Base-by-base conservation (phyloP, 2,329 filamentous ascomycete genomes). In the Fusarium sp. region DNA sequence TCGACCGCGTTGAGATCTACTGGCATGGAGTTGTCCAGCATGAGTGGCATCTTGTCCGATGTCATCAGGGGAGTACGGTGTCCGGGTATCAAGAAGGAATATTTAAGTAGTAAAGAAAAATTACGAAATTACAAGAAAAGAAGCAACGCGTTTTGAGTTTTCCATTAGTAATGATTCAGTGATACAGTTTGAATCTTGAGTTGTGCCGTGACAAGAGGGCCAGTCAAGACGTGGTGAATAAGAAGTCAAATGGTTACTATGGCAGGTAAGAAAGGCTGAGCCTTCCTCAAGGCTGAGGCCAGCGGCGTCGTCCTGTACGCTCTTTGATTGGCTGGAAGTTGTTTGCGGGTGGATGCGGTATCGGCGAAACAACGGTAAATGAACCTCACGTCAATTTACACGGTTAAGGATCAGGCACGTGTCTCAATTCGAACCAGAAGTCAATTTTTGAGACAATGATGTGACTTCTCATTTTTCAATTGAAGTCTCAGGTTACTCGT, bases 1-100 rank as follows among this genome's bases (percentile, higher is more conserved):
- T 91, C 88, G 40, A 91, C 88, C 69, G 89, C 86, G 70, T 89
- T 81, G 68, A 87, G 79, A 56, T 82, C 79, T 54, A 83, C 81
- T 36, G 83, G 80, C 77, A 88, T 83, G 38, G 79, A 23, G 56
- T 75, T 76, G 40, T 79, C 77, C 65, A 80, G 70, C 65, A 81
- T 78, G 64, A 83, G 77, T 39, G 82, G 81, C 79, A 83, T 83
- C 69, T 78, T 78, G 68, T 76, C 73, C 56, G 76, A 73, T 52
- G 77, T 74, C 78, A 81, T 80, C 57, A 49, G 53, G 38, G 46
- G 42, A 61, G 57, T 34, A 45, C 23, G 26, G 28, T n/a, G 34
- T 17, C 34, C 34, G 68, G 60, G 56, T 63, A 67, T 71, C 55
- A 70, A 63, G 62, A 55, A 46, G 58, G 58, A 61, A 65, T 36